Evolutionary conservation across 2,329 filamentous ascomycete genomes (phyloP).

Genomic region (Cytospora schulzeri): DNA sequence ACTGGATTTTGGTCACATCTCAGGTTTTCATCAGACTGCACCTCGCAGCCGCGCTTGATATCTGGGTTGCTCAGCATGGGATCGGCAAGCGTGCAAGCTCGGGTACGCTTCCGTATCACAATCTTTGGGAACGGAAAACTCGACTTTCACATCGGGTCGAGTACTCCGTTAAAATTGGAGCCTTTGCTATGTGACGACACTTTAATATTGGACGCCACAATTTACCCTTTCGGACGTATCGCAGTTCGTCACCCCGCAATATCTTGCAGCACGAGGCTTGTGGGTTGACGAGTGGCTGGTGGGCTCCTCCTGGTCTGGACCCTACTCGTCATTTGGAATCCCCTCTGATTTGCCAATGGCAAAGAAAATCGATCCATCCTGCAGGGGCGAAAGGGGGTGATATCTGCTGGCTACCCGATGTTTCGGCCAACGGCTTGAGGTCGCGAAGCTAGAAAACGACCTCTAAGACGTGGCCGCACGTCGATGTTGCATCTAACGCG

Average conservation of each 20-base stretch:
- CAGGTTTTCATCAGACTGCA: constrained; percentile 13
- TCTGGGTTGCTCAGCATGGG: constrained; percentile 2
- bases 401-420: constrained; percentile 16
- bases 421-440: constrained; percentile 15
- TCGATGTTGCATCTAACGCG: constrained; percentile 13
- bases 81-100: background rate
- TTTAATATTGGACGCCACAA: constrained; percentile 17
- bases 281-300: constrained; percentile 19
- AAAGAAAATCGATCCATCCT: background rate
- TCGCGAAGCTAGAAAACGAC: constrained; percentile 10
- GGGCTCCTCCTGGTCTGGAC: constrained; percentile 11
- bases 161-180: constrained; percentile 19
- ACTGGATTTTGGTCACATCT: constrained; percentile 1
- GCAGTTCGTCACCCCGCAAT: constrained; percentile 11
- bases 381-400: background rate
- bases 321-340: constrained; percentile 13
- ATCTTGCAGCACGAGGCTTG: constrained; percentile 9
- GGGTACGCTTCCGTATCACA: constrained; percentile 10
- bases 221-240: constrained; percentile 5
- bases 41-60: background rate
- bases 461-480: constrained; percentile 6
- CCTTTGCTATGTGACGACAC: constrained; percentile 23
- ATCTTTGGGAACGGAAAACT: background rate
- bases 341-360: constrained; percentile 14
- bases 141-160: background rate